Base-by-base conservation (phyloP, 2,329 filamentous ascomycete genomes). In the Simplicillium sp. region DNA sequence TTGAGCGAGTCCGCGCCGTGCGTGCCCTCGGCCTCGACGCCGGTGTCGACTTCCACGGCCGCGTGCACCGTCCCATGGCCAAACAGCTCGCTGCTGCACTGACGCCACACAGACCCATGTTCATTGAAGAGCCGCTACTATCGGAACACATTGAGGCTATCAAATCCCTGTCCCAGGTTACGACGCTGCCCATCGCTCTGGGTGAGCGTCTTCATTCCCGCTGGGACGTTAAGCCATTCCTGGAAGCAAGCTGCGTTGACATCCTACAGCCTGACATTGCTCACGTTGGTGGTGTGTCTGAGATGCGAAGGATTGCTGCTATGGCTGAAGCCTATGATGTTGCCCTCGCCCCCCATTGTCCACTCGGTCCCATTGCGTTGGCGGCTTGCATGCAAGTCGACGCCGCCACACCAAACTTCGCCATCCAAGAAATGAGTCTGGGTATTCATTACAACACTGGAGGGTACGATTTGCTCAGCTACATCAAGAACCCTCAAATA, bases 391-490 rank as follows among this genome's bases (percentile, higher is more conserved):
- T 87, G 33, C 83, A 87, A 46, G 73, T 87, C 2, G 79, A 77
- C 17, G 66, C 73, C 15, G 64, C 61, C 9, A 75, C 64, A 15
- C 70, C 70, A 15, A 87, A 82, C 56, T 87, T 83, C 54, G 75
- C 72, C 1, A 87, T 88, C 28, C 78, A 85, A 53, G 84, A 88
- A 58, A 87, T 87, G 84, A 82, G 78, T 40, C 53, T 87, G 25
- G 84, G 84, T 0, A 88, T 89, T 50, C 85, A 89, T 55, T 89
- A 88, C 54, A 89, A 89, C 49, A 73, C 70, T 0, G 79, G 75
- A 2, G 69, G 75, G 2, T 68, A 78, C 49, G 82, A 86, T 54
- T 62, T 85, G 41, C 73, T 73, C 11, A 82, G 73, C 18, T 87
- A 87, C 53, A 66, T 79, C 2, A 75, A 73, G 51, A 75, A 86